A percentile compares a stretch with the other conserved stretches of the same genome.
Conservation (phyloP, 2,329 filamentous ascomycete species). For the Polychaeton citri region DNA sequence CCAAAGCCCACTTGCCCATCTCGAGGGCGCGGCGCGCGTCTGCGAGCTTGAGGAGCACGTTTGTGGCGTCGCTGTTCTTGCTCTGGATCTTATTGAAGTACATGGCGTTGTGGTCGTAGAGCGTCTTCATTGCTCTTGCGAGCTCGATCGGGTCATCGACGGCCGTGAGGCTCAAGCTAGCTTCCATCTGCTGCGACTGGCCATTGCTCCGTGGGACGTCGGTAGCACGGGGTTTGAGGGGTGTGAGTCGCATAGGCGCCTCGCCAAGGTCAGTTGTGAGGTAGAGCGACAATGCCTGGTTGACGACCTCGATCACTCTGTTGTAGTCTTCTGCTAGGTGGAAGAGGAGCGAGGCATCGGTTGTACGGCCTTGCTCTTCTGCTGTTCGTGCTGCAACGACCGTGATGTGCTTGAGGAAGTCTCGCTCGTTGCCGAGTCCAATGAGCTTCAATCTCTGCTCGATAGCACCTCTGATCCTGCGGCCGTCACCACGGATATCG, state of each 20-base stretch:
- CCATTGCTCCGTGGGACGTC: not conserved
- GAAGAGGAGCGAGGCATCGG: conserved; percentile 87
- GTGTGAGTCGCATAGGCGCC: conserved; percentile 63
- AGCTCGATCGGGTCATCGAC: conserved; percentile 54
- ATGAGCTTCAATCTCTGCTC: conserved; percentile 76
- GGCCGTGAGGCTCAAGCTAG: conserved; percentile 52
- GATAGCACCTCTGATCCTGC: conserved; percentile 72
- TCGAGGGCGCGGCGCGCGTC: conserved; percentile 48
- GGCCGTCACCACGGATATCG: conserved; percentile 77
- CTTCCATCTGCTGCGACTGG: conserved; percentile 26
- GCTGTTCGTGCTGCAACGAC: conserved; percentile 83
- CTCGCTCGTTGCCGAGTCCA: conserved; percentile 61
- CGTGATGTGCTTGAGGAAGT: conserved; percentile 86
- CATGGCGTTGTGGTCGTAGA: conserved; percentile 49
- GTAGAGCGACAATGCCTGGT: conserved; percentile 78
- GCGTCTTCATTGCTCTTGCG: conserved; percentile 46
- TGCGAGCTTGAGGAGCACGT: conserved; percentile 47
- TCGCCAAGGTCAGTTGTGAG: conserved; percentile 77
- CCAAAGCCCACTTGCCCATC: conserved; percentile 43
- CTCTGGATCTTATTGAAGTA: conserved; percentile 47
- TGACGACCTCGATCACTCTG: conserved; percentile 80
- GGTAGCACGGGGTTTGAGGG: conserved; percentile 56
- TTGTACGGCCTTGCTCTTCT: conserved; percentile 84
- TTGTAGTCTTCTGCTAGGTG: conserved; percentile 93
- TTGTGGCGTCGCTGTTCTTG: conserved; percentile 45